A percentile compares a stretch with the other conserved stretches of the same genome.
phyloP scores from a whole-genome alignment of 495 filamentous ascomycete genomes.

The Chaetomium fimeti region DNA sequence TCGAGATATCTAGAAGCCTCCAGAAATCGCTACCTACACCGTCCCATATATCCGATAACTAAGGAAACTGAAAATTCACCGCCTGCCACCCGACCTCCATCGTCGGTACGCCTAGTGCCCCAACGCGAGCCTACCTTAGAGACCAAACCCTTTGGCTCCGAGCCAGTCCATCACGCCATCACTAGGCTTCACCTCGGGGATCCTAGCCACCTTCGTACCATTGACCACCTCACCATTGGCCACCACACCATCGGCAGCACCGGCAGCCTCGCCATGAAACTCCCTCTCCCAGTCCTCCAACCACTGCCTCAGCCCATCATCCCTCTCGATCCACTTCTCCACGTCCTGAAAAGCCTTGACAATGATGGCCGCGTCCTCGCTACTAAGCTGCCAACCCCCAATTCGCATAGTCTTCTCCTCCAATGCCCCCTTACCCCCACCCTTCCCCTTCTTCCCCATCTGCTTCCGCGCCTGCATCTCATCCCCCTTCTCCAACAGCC shows the following conservation, averaged over 20 bases:
- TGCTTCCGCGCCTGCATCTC: conserved; percentile 6
- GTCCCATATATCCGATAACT: too few species aligned
- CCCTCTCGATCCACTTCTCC: not conserved
- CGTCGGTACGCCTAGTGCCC: too few species aligned
- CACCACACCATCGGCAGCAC: too few species aligned
- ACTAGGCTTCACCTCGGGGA: conserved; percentile 10
- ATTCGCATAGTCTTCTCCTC: not conserved
- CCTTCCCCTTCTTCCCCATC: not conserved
- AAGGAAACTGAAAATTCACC: too few species aligned
- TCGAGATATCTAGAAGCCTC: too few species aligned
- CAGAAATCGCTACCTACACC: too few species aligned
- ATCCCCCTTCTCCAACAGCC: conserved; percentile 22
- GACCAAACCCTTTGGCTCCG: not conserved
- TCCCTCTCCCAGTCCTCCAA: conserved; percentile 9
- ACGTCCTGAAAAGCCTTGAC: not conserved
- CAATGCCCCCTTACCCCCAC: not conserved
- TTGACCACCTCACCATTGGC: too few species aligned
- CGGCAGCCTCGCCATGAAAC: not conserved
- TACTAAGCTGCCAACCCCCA: not conserved
- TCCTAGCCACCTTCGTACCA: not conserved
- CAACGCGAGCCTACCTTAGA: not conserved
- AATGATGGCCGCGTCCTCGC: not conserved
- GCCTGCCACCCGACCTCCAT: too few species aligned
- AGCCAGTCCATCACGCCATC: conserved; percentile 11
- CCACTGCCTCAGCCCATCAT: not conserved